A percentile compares a stretch with the other conserved stretches of the same genome.
Conservation (phyloP, 352 stramenopile genomes). For the Peronosclerospora sorghi region DNA sequence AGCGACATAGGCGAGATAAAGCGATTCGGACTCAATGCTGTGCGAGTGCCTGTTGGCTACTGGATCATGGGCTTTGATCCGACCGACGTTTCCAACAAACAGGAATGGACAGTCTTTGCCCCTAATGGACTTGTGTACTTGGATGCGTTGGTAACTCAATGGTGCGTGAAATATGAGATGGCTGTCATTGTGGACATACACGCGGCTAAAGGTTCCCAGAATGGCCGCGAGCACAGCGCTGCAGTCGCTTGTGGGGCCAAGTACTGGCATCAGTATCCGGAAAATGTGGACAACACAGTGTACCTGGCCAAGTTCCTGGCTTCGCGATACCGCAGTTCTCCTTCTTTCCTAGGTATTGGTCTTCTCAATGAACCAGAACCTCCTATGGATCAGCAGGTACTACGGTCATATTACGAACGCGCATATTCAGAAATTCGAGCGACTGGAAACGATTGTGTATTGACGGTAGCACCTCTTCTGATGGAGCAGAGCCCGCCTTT, state of each 20-base stretch:
- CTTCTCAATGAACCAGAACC: slow-evolving; percentile 64
- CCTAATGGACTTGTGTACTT: slow-evolving; percentile 33
- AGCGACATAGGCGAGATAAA: slow-evolving; percentile 56
- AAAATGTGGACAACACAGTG: slow-evolving; percentile 61
- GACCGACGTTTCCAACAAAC: slow-evolving; percentile 31
- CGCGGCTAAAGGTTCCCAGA: slow-evolving; percentile 73
- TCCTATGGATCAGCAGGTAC: slow-evolving; percentile 33
- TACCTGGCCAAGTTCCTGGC: slow-evolving; percentile 45
- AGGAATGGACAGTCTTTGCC: slow-evolving; percentile 43
- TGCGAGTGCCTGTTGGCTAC: slow-evolving; percentile 70
- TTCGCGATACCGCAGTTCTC: slow-evolving; percentile 51
- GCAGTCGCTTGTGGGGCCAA: slow-evolving; percentile 32
- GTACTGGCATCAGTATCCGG: slow-evolving; percentile 43
- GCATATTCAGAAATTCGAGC: slow-evolving; percentile 56
- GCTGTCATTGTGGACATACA: slow-evolving; percentile 73
- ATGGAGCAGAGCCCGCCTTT: slow-evolving; percentile 37
- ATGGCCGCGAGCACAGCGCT: slow-evolving; percentile 65
- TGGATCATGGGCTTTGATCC: slow-evolving; percentile 71
- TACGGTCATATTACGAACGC: slow-evolving; percentile 69
- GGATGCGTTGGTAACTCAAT: slow-evolving; percentile 36
- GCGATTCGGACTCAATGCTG: slow-evolving; percentile 59
- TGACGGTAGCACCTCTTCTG: slow-evolving; percentile 48
- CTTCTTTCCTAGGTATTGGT: slow-evolving; percentile 63
- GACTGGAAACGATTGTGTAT: slow-evolving; percentile 62
- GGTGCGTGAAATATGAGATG: slow-evolving; percentile 37